A percentile compares a stretch with the other conserved stretches of the same genome.
Conservation (phyloP, 768 basidiomycete genomes). For the Austroboletus eburneus region DNA sequence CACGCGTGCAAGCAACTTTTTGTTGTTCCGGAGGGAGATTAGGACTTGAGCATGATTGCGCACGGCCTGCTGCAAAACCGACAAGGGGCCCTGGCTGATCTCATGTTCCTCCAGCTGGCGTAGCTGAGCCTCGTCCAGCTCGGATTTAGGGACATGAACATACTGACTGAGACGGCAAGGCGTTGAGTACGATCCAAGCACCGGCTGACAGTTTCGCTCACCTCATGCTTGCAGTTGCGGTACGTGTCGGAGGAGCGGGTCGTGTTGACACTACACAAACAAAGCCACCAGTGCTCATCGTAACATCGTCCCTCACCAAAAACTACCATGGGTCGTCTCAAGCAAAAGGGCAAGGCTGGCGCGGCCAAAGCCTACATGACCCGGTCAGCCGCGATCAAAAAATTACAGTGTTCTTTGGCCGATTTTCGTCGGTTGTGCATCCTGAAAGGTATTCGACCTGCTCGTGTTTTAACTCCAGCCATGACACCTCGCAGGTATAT, state of each 20-base stretch:
- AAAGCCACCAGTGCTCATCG: conserved; percentile 13
- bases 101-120: conserved; percentile 97
- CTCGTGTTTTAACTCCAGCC: neutral
- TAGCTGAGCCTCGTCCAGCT: conserved; percentile 95
- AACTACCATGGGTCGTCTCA: conserved; percentile 65
- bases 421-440: conserved; percentile 98
- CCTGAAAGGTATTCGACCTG: conserved; percentile 70
- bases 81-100: conserved; percentile 96
- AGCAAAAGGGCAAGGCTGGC: conserved; percentile 83
- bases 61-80: conserved; percentile 95
- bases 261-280: conserved; percentile 32
- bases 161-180: conserved; percentile 71
- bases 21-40: conserved; percentile 96
- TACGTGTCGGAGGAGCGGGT: conserved; percentile 4
- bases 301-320: neutral
- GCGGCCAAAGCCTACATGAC: conserved; percentile 92
- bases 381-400: conserved; percentile 87
- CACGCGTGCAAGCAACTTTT: conserved; percentile 91
- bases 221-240: conserved; percentile 29
- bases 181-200: conserved; percentile 6
- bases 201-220: conserved; percentile 13
- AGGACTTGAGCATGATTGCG: conserved; percentile 97
- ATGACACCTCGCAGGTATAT: conserved; percentile 64
- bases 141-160: conserved; percentile 93
- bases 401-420: conserved; percentile 92